These are phyloP conservation scores for Candida ficus DNA, from an alignment of 805 yeast species.

Conservation along the genomic window DNA sequence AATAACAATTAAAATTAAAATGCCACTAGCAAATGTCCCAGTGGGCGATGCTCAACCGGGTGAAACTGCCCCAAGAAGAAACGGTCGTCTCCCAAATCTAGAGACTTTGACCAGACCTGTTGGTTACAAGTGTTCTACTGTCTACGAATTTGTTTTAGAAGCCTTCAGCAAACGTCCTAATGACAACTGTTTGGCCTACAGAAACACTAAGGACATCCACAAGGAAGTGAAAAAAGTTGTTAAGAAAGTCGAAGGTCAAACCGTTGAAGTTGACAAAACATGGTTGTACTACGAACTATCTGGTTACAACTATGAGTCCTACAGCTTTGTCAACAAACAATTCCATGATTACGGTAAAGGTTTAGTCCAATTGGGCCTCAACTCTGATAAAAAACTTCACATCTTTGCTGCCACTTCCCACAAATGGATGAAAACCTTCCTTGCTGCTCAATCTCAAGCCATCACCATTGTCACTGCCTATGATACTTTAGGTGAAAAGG, in stretches of 20 bases:
- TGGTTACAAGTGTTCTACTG: conserved; percentile 58
- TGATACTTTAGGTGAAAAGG: conserved; percentile 88
- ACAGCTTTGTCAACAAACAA: conserved; percentile 45
- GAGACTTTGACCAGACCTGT: conserved; percentile 54
- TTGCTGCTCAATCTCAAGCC: conserved; percentile 72
- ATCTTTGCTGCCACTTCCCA: conserved; percentile 85
- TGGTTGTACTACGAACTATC: conserved; percentile 85
- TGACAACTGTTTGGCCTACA: conserved; percentile 65
- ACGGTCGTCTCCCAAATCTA: conserved; percentile 39
- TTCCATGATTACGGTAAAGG: conserved; percentile 67
- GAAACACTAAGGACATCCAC: conserved; percentile 70
- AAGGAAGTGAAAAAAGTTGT: conserved; percentile 68
- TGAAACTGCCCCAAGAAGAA: conserved; percentile 82
- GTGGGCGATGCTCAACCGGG: conserved; percentile 69
- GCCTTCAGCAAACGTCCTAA: conserved; percentile 52
- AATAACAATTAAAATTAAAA: conserved; percentile 5
- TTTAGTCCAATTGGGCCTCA: conserved; percentile 64
- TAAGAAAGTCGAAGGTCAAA: conserved; percentile 75
- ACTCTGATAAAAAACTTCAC: conserved; percentile 66
- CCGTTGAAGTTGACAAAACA: conserved; percentile 66
- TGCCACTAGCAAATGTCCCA: conserved; percentile 39
- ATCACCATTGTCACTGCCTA: conserved; percentile 94
- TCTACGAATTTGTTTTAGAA: conserved; percentile 65
- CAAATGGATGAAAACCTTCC: conserved; percentile 84
- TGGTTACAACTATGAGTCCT: conserved; percentile 63